Percentiles rank a stretch among this genome's conserved stretches.
phyloP scores from a whole-genome alignment of 2,329 filamentous ascomycete genomes.

The Ceratocystis ficicola region DNA sequence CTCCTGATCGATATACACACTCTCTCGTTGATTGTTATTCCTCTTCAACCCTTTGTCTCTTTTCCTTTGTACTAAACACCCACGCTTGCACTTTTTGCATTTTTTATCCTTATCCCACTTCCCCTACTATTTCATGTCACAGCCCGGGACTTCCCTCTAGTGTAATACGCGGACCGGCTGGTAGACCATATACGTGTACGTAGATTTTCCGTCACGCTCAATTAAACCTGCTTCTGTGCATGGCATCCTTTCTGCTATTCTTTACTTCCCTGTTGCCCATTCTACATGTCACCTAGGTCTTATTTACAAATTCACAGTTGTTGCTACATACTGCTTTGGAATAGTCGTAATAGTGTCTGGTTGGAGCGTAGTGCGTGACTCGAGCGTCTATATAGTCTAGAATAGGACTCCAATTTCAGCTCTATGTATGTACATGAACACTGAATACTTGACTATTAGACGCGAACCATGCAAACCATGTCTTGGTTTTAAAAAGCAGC shows the following conservation, averaged over 20 bases:
- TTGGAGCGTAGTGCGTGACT: neutral
- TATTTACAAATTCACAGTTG: neutral
- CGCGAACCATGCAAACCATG: too few relatives aligned
- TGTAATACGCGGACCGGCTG: neutral
- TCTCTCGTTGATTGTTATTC: neutral
- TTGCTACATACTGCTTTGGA: slow-evolving; percentile 13
- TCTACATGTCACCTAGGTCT: neutral
- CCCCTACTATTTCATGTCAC: neutral
- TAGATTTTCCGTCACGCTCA: neutral
- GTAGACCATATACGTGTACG: neutral
- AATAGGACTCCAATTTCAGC: too few relatives aligned
- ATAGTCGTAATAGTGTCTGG: slow-evolving; percentile 11
- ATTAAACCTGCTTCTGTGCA: neutral
- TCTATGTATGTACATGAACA: too few relatives aligned
- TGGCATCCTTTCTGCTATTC: neutral
- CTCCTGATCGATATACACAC: neutral
- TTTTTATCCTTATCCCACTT: neutral
- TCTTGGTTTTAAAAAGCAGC: too few relatives aligned
- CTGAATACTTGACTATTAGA: too few relatives aligned
- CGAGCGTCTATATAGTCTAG: too few relatives aligned
- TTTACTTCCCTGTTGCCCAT: neutral
- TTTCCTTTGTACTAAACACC: neutral
- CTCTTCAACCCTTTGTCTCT: neutral
- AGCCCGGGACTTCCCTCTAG: neutral
- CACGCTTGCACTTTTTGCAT: neutral